Evolutionary conservation across 768 basidiomycete genomes (phyloP).

Genomic region (Russula compacta): DNA sequence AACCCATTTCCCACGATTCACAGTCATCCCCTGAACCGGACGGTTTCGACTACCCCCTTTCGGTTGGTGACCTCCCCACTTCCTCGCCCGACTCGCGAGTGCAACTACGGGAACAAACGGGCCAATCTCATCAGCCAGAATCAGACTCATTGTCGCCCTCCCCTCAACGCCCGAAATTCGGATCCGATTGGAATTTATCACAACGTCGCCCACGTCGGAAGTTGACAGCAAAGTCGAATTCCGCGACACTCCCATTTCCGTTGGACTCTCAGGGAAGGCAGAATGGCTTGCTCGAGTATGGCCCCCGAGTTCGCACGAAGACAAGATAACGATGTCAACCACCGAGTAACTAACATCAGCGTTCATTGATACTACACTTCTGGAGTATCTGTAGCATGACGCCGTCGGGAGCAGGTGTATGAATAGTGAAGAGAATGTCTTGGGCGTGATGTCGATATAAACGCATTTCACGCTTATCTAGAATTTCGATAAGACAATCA

Average conservation of each 20-base stretch:
- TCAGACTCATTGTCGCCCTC: neutral
- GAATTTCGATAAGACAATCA: neutral
- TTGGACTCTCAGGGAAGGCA: slow-evolving; percentile 5
- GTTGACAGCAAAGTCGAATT: neutral
- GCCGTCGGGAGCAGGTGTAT: neutral
- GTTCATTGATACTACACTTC: neutral
- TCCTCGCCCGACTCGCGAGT: neutral
- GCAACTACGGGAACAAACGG: neutral
- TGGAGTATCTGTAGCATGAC: neutral
- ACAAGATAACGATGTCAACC: neutral
- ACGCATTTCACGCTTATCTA: neutral
- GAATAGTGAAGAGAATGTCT: neutral
- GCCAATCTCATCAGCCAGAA: neutral
- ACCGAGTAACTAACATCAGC: neutral
- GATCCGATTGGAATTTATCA: slow-evolving; percentile 12
- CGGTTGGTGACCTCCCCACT: neutral
- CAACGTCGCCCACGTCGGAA: neutral
- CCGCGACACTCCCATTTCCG: neutral
- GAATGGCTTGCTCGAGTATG: slow-evolving; percentile 1
- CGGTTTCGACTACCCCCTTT: neutral
- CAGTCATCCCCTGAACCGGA: neutral
- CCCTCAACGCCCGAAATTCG: slow-evolving; percentile 5
- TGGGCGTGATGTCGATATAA: neutral
- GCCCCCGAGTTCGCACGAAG: slow-evolving; percentile 8
- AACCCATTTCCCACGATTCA: neutral